Evolutionary conservation across 2,329 filamentous ascomycete species (phyloP), one percentile per base, ranked within the genome.

Genomic region (Monosporascus ibericus): DNA sequence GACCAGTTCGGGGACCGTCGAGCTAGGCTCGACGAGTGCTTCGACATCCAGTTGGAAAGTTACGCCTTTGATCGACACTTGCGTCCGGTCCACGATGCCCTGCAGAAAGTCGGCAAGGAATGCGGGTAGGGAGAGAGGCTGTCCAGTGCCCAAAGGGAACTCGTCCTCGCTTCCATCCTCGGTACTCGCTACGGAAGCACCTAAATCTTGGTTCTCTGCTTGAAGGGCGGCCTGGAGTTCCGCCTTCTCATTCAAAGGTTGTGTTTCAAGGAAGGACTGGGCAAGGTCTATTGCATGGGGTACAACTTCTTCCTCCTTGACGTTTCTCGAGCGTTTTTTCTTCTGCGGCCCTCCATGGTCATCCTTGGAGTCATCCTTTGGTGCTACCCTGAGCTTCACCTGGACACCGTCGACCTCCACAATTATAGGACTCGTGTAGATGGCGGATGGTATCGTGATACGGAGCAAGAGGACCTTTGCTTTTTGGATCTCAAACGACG

Each of bases 361-460:
- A 11, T 70, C 67, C 42, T 72, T 68, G 55, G 72, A 63, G 61
- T 63, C 69, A 9, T 70, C 67, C 39, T 72, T 68, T 55, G 72
- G 63, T 61, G 74, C 60, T 36, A 90, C 74, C 59, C 77, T 78
- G 24, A 89, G 64, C 54, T 84, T 80, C 34, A 95, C 79, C 58
- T 92, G 82, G 55, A 96, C 82, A 20, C 90, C 91, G 60, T 92
- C 84, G 22, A 92, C 79, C 65, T 96, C 88, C 62, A 92, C 82
- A 30, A 81, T 76, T 65, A 97, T 95, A 27, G 90, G 86, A 60
- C 87, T 92, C 50, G 84, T 87, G 68, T 92, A 91, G 59, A 96
- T 86, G 69, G 96, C 90, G 66, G 94, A 86, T 14, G 92, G 90
- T 48, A 97, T 80, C 7, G 87, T 95, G 50, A 96, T 75, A 63